These are phyloP conservation scores for Hibiscus tridactylites DNA, from an alignment of 345 rosid species.

Conservation along the genomic window DNA sequence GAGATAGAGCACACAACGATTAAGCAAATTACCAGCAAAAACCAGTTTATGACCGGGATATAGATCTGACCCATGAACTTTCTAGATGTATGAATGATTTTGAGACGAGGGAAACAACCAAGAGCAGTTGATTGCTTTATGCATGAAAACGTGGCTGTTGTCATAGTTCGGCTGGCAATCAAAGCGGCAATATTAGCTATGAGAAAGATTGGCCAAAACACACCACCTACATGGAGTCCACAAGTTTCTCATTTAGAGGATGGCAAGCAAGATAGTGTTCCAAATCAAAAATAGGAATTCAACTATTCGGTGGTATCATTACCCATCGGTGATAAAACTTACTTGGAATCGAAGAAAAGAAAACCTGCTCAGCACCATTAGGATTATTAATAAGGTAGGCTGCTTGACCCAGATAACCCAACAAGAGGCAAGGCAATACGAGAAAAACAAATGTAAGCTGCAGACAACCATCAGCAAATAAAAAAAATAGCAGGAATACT, in stretches of 20 bases:
- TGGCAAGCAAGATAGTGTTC: background rate
- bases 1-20: constrained; percentile 72
- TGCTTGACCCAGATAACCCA: constrained; percentile 99
- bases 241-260: constrained; percentile 5
- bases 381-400: constrained; percentile 76
- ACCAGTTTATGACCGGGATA: constrained; percentile 99
- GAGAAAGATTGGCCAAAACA: constrained; percentile 80
- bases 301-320: background rate
- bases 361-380: constrained; percentile 50
- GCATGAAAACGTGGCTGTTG: constrained; percentile 98
- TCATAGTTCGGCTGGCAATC: constrained; percentile 97
- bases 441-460: constrained; percentile 98
- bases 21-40: constrained; percentile 79
- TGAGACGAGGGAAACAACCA: constrained; percentile 98
- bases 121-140: constrained; percentile 94
- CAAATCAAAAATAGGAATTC: constrained; percentile 1
- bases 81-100: constrained; percentile 94
- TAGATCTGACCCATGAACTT: constrained; percentile 99
- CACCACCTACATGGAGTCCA: constrained; percentile 46
- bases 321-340: constrained; percentile 24
- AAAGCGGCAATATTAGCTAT: constrained; percentile 90
- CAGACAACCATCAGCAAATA: constrained; percentile 37
- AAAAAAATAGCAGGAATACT: constrained; percentile 11
- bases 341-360: constrained; percentile 92
- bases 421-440: constrained; percentile 85